Conservation (phyloP, 768 basidiomycete genomes). For the Punctularia strigosozonata region DNA sequence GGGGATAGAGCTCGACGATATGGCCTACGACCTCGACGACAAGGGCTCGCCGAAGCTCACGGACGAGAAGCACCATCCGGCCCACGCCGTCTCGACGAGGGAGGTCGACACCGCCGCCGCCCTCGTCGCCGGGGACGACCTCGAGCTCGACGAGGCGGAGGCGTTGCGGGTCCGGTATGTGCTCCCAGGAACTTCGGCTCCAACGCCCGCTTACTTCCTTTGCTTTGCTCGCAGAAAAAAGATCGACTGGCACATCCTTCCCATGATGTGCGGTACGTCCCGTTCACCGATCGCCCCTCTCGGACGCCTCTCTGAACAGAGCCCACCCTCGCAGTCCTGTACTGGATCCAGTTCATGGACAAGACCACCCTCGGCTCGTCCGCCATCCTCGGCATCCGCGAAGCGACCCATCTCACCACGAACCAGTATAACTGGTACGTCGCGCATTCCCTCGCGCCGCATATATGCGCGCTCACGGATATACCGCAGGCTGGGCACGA, state of each 20-base stretch:
- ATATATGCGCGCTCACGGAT: background rate
- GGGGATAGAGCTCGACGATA: too few species aligned
- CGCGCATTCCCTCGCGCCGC: background rate
- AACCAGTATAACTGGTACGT: constrained; percentile 63
- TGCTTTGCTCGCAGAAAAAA: constrained; percentile 28
- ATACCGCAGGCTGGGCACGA: constrained; percentile 51
- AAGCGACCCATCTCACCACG: constrained; percentile 48
- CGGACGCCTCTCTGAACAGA: background rate
- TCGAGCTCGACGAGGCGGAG: constrained; percentile 39
- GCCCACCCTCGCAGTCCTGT: constrained; percentile 5
- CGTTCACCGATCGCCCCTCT: background rate
- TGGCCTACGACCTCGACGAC: too few species aligned
- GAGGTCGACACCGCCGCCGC: constrained; percentile 55
- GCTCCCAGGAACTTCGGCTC: background rate
- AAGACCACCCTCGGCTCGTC: constrained; percentile 59
- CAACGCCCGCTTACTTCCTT: too few species aligned
- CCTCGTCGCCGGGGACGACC: constrained; percentile 33
- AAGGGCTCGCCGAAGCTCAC: background rate
- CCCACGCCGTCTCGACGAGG: constrained; percentile 23
- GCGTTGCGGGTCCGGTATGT: constrained; percentile 37
- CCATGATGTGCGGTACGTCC: constrained; percentile 59
- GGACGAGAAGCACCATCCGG: constrained; percentile 20
- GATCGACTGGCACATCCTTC: constrained; percentile 57
- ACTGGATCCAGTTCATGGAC: constrained; percentile 71
- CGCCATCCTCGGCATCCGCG: constrained; percentile 60